These are phyloP conservation scores for Pleurotus tuber-regium DNA, from an alignment of 768 basidiomycete genomes.

Conservation along the genomic window DNA sequence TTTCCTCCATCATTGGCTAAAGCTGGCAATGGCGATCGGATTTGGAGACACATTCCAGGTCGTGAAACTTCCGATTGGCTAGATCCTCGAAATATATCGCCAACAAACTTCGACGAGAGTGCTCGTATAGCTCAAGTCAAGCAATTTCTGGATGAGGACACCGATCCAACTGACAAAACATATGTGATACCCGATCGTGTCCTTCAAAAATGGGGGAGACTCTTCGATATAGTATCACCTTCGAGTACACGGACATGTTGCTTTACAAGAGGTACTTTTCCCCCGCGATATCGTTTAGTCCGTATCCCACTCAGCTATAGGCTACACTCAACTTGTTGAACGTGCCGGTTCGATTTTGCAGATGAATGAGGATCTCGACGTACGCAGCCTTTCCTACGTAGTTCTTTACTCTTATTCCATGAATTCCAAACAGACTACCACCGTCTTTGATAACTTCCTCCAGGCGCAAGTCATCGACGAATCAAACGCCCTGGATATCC, in stretches of 20 bases:
- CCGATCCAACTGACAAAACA: background rate
- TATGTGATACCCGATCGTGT: constrained; percentile 57
- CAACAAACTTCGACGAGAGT: background rate
- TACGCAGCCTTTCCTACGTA: constrained; percentile 24
- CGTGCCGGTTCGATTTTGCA: constrained; percentile 78
- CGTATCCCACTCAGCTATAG: too few relatives aligned
- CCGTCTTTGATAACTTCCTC: constrained; percentile 43
- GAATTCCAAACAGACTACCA: constrained; percentile 51
- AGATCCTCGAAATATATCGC: constrained; percentile 31
- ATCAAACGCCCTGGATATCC: constrained; percentile 45
- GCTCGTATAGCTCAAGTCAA: background rate
- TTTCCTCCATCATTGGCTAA: constrained; percentile 29
- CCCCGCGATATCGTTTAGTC: too few relatives aligned
- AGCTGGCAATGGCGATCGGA: constrained; percentile 13
- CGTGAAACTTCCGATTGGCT: constrained; percentile 32
- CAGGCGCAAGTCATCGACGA: constrained; percentile 37
- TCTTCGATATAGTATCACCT: constrained; percentile 78
- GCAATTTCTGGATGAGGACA: background rate
- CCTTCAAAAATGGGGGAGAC: constrained; percentile 69
- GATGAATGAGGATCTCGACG: constrained; percentile 64
- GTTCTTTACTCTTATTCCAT: background rate
- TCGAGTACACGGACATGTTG: constrained; percentile 66
- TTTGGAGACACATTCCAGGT: constrained; percentile 57
- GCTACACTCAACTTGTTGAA: constrained; percentile 76
- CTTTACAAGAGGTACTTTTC: constrained; percentile 69